Percentiles rank a stretch among this genome's conserved stretches.
phyloP scores from a whole-genome alignment of 2,329 filamentous ascomycete species.

The Fusarium nematophilum region DNA sequence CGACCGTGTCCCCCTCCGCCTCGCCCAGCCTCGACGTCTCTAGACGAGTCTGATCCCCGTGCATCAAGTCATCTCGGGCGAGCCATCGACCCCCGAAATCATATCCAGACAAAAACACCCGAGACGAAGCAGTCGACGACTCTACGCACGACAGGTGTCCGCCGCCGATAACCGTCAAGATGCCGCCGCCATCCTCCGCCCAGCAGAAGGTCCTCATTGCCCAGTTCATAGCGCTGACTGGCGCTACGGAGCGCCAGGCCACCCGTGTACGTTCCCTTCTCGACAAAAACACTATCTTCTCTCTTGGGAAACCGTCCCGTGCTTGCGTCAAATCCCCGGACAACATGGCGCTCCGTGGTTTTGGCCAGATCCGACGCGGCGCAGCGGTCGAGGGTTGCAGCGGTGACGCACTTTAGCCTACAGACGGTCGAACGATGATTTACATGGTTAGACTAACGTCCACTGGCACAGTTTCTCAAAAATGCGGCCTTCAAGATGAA shows the following conservation, averaged over 20 bases:
- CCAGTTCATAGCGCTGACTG: constrained; percentile 58
- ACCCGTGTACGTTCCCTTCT: constrained; percentile 54
- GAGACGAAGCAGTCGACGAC: background rate
- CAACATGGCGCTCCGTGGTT: constrained; percentile 20
- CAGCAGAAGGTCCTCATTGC: constrained; percentile 55
- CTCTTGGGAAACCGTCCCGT: constrained; percentile 10
- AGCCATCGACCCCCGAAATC: background rate
- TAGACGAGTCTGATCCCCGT: constrained; percentile 3
- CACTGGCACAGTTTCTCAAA: constrained; percentile 58
- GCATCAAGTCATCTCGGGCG: constrained; percentile 1
- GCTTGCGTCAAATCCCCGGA: constrained; percentile 12
- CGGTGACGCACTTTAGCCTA: constrained; percentile 32
- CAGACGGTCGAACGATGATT: constrained; percentile 21
- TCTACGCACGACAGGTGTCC: background rate
- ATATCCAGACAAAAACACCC: constrained; percentile 1
- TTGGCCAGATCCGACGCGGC: constrained; percentile 9
- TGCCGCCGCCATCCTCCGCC: constrained; percentile 52
- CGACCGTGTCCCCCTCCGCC: background rate
- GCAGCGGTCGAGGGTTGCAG: constrained; percentile 30
- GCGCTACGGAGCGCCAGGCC: constrained; percentile 57
- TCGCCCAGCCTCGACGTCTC: constrained; percentile 7
- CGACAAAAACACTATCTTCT: background rate
- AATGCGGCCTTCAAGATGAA: constrained; percentile 62
- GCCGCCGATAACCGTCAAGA: constrained; percentile 30
- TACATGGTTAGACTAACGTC: constrained; percentile 39